A percentile compares a stretch with the other conserved stretches of the same genome.
phyloP scores from a whole-genome alignment of 2,329 filamentous ascomycete species.

The Ustulina deusta region DNA sequence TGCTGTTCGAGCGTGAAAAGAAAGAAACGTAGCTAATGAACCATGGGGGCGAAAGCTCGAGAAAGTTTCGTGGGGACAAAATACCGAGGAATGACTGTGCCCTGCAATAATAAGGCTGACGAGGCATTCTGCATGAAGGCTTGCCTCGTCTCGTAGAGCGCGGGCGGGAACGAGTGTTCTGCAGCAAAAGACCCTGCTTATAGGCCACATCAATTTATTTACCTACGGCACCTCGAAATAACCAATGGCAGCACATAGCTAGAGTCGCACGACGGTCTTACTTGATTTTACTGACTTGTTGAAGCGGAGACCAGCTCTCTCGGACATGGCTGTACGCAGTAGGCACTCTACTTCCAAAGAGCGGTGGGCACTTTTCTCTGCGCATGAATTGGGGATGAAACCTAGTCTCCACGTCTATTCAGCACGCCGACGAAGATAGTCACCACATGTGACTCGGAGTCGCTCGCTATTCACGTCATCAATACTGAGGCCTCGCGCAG shows the following conservation, averaged over 20 bases:
- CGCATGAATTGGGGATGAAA: not conserved
- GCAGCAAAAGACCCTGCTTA: conserved; percentile 23
- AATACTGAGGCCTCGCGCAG: not conserved
- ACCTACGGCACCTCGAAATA: conserved; percentile 21
- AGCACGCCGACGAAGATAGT: conserved; percentile 9
- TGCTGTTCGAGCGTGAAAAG: conserved; percentile 29
- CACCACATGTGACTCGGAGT: not conserved
- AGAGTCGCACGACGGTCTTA: conserved; percentile 21
- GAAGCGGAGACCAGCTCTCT: conserved; percentile 7
- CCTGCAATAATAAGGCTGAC: conserved; percentile 48
- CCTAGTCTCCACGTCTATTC: conserved; percentile 1
- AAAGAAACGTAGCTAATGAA: conserved; percentile 31
- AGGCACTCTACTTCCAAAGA: conserved; percentile 3
- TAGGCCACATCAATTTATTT: conserved; percentile 21
- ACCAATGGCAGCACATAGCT: conserved; percentile 17
- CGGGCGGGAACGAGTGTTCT: conserved; percentile 26
- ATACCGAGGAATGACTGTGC: conserved; percentile 39
- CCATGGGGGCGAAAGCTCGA: conserved; percentile 37
- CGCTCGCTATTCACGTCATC: conserved; percentile 4
- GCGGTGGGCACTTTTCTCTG: conserved; percentile 8
- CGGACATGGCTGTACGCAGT: not conserved
- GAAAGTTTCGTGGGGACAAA: conserved; percentile 19
- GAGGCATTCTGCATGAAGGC: conserved; percentile 43
- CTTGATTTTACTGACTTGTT: not conserved
- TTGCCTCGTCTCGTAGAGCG: conserved; percentile 37